Evolutionary conservation across 306 rosid genomes (phyloP), one percentile per base, ranked within the genome.

Genomic region (Pterocarpus santalinus): DNA sequence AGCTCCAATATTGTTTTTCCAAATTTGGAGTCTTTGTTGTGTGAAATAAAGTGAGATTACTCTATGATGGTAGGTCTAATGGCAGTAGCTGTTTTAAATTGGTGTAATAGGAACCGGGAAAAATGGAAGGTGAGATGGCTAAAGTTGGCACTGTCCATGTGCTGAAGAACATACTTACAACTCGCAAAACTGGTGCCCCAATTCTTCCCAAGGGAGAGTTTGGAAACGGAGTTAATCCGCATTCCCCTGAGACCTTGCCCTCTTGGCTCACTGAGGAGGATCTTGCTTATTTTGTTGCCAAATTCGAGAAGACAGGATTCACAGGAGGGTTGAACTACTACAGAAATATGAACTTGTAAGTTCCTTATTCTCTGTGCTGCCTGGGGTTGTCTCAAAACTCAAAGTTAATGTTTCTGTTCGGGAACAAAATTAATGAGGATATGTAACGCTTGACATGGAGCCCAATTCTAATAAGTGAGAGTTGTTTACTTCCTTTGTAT

Each of bases 201-300:
- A 67, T 84, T 1, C 0, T 86, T 35, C 85, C 90, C 1, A 66
- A 80, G 3, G 85, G 81, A 61, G 57, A 62, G n/a, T 74, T 0
- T 51, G 81, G 80, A 77, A 74, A 32, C 32, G 77, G 70, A 12
- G 63, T 83, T 75, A 72, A 81, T 49, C 72, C 81, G 0, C 34
- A 86, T 35, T 72, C 43, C 10, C 44, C 77, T 1, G 1, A 78
- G 0, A n/a, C 72, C 4, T 78, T 86, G 15, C 88, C 92, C 4
- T 72, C 82, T 69, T 89, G 90, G 92, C 88, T 89, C 60, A 32
- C 87, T 33, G 9, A 86, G 68, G 88, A 84, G 0, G 88, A 89
- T 43, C 75, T 89, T 56, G 75, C 69, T 33, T 84, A 82, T 64
- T 86, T 5, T 73, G 88, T 80, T 34, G 8, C 77, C 72, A 82